Conservation (phyloP, 2,329 filamentous ascomycete genomes). For the Nakataea oryzae region DNA sequence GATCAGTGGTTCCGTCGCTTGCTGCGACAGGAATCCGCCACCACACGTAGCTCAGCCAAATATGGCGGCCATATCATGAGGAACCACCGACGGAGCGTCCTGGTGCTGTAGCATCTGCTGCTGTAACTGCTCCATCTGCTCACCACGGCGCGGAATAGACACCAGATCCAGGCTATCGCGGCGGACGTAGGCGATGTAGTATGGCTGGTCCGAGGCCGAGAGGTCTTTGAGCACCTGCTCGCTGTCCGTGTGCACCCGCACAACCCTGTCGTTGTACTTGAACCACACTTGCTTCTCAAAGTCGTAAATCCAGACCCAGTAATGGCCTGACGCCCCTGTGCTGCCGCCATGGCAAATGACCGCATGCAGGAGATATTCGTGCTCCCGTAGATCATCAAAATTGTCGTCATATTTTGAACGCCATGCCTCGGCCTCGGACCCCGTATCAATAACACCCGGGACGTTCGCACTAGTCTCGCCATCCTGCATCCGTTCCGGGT, state of each 20-base stretch:
- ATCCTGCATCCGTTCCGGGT: not conserved
- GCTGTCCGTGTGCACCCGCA: slow-evolving; percentile 57
- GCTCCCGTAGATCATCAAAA: slow-evolving; percentile 52
- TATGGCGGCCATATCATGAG: not conserved
- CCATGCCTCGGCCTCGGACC: slow-evolving; percentile 11
- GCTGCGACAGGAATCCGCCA: not conserved
- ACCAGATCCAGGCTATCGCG: slow-evolving; percentile 4
- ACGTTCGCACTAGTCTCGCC: slow-evolving; percentile 11
- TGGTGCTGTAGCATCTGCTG: not conserved
- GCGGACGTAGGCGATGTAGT: slow-evolving; percentile 24
- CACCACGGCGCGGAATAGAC: not conserved
- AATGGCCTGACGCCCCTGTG: slow-evolving; percentile 65
- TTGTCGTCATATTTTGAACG: slow-evolving; percentile 30
- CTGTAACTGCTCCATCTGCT: not conserved
- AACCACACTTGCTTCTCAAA: slow-evolving; percentile 75
- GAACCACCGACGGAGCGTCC: not conserved
- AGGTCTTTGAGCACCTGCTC: slow-evolving; percentile 60
- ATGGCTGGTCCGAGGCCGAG: slow-evolving; percentile 60
- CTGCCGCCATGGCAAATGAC: slow-evolving; percentile 83
- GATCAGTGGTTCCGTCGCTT: too few relatives aligned
- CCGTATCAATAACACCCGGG: slow-evolving; percentile 22
- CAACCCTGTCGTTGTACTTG: slow-evolving; percentile 84
- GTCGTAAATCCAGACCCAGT: slow-evolving; percentile 95
- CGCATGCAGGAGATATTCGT: slow-evolving; percentile 77
- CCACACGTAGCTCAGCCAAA: not conserved